Conservation (phyloP, 2,329 filamentous ascomycete genomes). For the Colletotrichum lentis region DNA sequence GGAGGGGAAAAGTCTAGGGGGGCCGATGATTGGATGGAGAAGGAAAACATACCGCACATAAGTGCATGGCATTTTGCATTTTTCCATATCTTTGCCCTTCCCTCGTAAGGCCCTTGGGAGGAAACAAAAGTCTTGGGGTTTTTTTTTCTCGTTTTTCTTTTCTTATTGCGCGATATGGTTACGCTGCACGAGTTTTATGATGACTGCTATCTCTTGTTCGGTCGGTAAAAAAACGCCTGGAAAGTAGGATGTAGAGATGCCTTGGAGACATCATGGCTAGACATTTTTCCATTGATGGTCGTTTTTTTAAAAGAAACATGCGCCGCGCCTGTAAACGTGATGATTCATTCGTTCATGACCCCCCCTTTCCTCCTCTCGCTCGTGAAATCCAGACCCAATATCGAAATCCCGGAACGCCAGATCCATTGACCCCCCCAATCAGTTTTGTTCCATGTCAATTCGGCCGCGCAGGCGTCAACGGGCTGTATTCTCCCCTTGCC, state of each 20-base stretch:
- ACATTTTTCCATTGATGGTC: slow-evolving; percentile 1
- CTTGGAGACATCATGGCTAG: slow-evolving; percentile 19
- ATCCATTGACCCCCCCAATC: too few species aligned
- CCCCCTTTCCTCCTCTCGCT: neutral
- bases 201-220: slow-evolving; percentile 7
- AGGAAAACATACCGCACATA: slow-evolving; percentile 2
- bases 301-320: neutral
- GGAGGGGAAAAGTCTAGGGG: neutral
- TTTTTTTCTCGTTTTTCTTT: neutral
- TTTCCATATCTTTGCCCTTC: neutral
- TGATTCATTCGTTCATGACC: neutral
- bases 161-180: slow-evolving; percentile 13
- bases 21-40: neutral
- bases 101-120: slow-evolving; percentile 5
- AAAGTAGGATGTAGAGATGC: neutral
- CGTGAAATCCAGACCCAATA: neutral
- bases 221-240: neutral
- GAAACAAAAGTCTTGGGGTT: slow-evolving; percentile 17
- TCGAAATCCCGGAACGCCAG: slow-evolving; percentile 1
- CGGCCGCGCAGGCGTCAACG: slow-evolving; percentile 7
- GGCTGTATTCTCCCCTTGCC: slow-evolving; percentile 35
- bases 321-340: neutral
- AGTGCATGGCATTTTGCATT: slow-evolving; percentile 31
- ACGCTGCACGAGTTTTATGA: slow-evolving; percentile 29
- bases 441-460: neutral